Base-by-base conservation (phyloP, 305 asterid genomes). In the Andrographis paniculata region DNA sequence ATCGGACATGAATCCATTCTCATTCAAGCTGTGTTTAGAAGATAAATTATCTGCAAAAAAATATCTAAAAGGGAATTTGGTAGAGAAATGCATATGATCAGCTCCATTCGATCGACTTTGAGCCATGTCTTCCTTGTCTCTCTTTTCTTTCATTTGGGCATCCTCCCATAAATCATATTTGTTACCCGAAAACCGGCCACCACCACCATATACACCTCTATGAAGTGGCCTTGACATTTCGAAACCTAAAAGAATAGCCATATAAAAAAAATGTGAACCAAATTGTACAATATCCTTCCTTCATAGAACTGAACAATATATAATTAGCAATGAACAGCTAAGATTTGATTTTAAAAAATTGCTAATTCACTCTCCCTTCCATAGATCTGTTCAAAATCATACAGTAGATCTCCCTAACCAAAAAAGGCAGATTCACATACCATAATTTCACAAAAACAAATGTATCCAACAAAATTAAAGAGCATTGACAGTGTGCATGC, bases 191-290 rank as follows among this genome's bases (percentile, higher is more conserved):
- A 73, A 61, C 42, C 80, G 75, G 53, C 78, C 87, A 45, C 86
- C 87, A 47, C 78, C 79, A 30, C 77, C 77, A 2, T 50, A 63
- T 22, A 75, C 73, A 65, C 95, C 95, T 66, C 96, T 85, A 49
- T 78, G 95, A 56, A 78, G 94, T 66, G 96, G 87, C 84, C 85
- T 84, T 14, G 92, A 62, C 99, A 91, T 86, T 48, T 59, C 58
- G 61, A 61, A 58, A 55, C 73, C 88, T 73, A 63, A 48, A 41
- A 41, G 60, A 51, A 22, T 53, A 65, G 65, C 48, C 64, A 4
- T 24, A 24, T 8, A 55, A 21, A 39, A 41, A 40, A 56, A 48
- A 40, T 12, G 51, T 68, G 17, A 38, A 52, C 41, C 56, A 14
- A 37, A n/a, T n/a, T n/a, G n/a, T n/a, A n/a, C n/a, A n/a, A n/a